Evolutionary conservation across 179 eudicot species (phyloP).

Genomic region (Actinidia chinensis): DNA sequence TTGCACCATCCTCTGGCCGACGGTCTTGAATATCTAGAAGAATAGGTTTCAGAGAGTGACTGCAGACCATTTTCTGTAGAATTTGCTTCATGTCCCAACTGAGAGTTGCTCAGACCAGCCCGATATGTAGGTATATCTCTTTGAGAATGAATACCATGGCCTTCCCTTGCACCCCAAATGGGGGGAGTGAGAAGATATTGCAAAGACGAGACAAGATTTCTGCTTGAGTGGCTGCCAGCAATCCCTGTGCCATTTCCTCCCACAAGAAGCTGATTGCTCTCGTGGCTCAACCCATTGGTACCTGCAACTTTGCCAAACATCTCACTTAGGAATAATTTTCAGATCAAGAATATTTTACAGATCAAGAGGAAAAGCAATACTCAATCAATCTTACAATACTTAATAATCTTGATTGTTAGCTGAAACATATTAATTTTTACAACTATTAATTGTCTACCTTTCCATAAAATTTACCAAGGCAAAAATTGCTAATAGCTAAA

Average conservation of each 20-base stretch:
- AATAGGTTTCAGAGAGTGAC: slow-evolving; percentile 13
- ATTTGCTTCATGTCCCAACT: slow-evolving; percentile 22
- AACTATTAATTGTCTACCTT: no score
- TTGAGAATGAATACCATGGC: slow-evolving; percentile 21
- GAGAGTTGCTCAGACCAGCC: slow-evolving; percentile 21
- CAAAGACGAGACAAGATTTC: slow-evolving; percentile 25
- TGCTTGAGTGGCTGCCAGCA: slow-evolving; percentile 12
- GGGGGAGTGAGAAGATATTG: slow-evolving; percentile 22
- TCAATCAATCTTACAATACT: not conserved
- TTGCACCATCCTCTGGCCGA: slow-evolving; percentile 29
- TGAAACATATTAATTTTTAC: no score
- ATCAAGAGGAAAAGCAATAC: not conserved
- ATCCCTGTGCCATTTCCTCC: slow-evolving; percentile 23
- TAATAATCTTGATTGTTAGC: not conserved
- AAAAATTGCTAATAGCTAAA: no score
- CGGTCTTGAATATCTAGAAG: slow-evolving; percentile 29
- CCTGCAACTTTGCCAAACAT: slow-evolving; percentile 22
- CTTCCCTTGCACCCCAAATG: slow-evolving; percentile 21
- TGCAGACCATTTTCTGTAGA: slow-evolving; percentile 21
- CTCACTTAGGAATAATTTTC: not conserved
- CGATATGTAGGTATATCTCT: slow-evolving; percentile 25
- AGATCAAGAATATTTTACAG: not conserved
- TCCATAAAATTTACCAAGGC: no score
- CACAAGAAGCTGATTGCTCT: slow-evolving; percentile 22
- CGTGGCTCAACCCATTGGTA: slow-evolving; percentile 18